A percentile compares a stretch with the other conserved stretches of the same genome.
Evolutionary conservation across 108 stramenopile genomes (phyloP).

Genomic region (Skeletonema menzelii): DNA sequence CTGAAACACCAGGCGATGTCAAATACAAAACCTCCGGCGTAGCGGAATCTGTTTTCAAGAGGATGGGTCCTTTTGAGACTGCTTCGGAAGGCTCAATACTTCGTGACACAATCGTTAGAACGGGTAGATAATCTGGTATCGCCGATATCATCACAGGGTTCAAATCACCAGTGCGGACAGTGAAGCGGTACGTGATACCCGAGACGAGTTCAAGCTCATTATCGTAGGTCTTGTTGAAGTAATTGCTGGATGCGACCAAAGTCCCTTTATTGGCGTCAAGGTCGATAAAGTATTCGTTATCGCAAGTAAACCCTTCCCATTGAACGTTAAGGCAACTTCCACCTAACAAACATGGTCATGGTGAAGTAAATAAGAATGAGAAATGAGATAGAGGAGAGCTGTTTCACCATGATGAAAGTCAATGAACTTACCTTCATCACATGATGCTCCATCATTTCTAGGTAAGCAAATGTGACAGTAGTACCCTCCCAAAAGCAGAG

Average conservation of each 20-base stretch:
- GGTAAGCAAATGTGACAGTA: slow-evolving; percentile 52
- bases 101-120: background rate
- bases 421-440: slow-evolving; percentile 12
- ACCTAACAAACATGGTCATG: background rate
- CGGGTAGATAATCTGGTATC: background rate
- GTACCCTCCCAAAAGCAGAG: slow-evolving; percentile 54
- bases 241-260: background rate
- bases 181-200: slow-evolving; percentile 5
- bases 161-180: background rate
- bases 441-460: slow-evolving; percentile 14
- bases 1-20: background rate
- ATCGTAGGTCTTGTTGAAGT: background rate
- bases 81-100: background rate
- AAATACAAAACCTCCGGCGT: background rate
- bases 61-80: background rate
- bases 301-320: slow-evolving; percentile 50
- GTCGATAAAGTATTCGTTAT: slow-evolving; percentile 40
- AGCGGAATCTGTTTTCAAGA: background rate
- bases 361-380: too few species aligned
- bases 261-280: background rate
- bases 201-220: background rate
- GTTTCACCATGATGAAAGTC: background rate
- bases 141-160: background rate
- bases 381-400: background rate
- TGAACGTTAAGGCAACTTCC: slow-evolving; percentile 34